A percentile compares a stretch with the other conserved stretches of the same genome.
Evolutionary conservation across 495 filamentous ascomycete genomes (phyloP).

Genomic region (Penicillium dipodomyicola): DNA sequence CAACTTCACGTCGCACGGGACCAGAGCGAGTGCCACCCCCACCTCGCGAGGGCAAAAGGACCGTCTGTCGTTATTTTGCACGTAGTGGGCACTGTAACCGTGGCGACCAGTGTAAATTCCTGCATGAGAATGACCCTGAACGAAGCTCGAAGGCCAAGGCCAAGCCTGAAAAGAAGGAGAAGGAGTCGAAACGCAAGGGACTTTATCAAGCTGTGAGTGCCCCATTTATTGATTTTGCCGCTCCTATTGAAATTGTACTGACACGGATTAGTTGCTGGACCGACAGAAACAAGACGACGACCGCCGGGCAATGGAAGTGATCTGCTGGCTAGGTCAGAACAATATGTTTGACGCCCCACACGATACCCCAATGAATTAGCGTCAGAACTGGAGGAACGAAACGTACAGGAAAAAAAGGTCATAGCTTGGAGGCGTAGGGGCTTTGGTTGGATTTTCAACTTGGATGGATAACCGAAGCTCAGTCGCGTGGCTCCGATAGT

Average conservation of each 20-base stretch:
- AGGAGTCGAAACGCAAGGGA: constrained; percentile 43
- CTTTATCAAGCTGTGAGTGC: constrained; percentile 52
- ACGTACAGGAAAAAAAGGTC: background rate
- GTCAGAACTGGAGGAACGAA: background rate
- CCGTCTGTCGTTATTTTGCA: constrained; percentile 46
- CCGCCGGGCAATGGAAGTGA: constrained; percentile 44
- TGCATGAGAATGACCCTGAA: constrained; percentile 38
- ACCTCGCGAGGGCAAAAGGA: constrained; percentile 38
- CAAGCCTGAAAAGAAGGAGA: constrained; percentile 34
- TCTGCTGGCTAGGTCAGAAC: constrained; percentile 44
- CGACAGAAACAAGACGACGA: constrained; percentile 47
- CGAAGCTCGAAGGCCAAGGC: constrained; percentile 35
- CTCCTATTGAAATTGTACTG: constrained; percentile 14
- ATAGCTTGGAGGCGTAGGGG: constrained; percentile 4
- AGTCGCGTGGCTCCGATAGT: constrained; percentile 8
- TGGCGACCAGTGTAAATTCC: constrained; percentile 47
- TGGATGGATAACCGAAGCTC: background rate
- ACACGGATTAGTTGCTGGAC: constrained; percentile 40
- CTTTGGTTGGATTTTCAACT: constrained; percentile 5
- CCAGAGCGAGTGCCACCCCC: constrained; percentile 45
- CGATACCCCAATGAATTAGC: constrained; percentile 12
- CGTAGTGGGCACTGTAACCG: constrained; percentile 44
- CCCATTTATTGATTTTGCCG: constrained; percentile 1
- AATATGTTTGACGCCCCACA: constrained; percentile 25
- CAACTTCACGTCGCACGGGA: constrained; percentile 39